Base-by-base conservation (phyloP, 83 land plant genomes). In the Larix sibirica region DNA sequence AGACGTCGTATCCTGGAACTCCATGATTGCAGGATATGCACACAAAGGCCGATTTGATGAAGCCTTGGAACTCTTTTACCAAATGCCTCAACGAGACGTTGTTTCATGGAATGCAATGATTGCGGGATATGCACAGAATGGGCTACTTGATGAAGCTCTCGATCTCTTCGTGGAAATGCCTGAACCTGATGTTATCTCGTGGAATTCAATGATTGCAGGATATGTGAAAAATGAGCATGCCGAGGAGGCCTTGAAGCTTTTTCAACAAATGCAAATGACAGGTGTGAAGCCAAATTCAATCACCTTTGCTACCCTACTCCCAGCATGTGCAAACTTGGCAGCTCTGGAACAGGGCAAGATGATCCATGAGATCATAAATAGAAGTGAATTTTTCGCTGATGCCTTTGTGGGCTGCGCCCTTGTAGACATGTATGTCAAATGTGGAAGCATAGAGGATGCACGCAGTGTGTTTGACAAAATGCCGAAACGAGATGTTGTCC, bases 271-370 rank as follows among this genome's bases (percentile, higher is more conserved):
- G 66, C 77, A 69, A 81, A 80, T 8, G 21, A 7, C 64, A 85
- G 88, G 24, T 78, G 62, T 16, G 26, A 87, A 87, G 88, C 88
- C 86, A 0, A 80, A 75, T 62, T 85, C 75, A 81, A 87, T 85
- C 80, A 50, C 84, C 10, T 93, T 86, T 78, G 90, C 91, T 4
- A 83, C 91, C 24, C 79, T 91, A 79, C 88, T 93, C 13, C 90
- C 87, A 69, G 90, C 94, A 6, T 93, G 95, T 81, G 89, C 92
- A 14, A 87, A 90, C 84, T 24, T 86, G 26, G 90, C 92, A 28
- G 90, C 87, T 16, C 74, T 84, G 66, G 89, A 81, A 81, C 86
- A 88, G n/a, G 95, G 95, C 0, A 89, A 62, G 85, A 90, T 87
- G 86, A 82, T 93, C 12, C 95, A 93, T 83, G 90, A 88, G 6